These are phyloP conservation scores for Cladorrhinum sp. DNA, from an alignment of 2,329 filamentous ascomycete genomes.

Conservation along the genomic window DNA sequence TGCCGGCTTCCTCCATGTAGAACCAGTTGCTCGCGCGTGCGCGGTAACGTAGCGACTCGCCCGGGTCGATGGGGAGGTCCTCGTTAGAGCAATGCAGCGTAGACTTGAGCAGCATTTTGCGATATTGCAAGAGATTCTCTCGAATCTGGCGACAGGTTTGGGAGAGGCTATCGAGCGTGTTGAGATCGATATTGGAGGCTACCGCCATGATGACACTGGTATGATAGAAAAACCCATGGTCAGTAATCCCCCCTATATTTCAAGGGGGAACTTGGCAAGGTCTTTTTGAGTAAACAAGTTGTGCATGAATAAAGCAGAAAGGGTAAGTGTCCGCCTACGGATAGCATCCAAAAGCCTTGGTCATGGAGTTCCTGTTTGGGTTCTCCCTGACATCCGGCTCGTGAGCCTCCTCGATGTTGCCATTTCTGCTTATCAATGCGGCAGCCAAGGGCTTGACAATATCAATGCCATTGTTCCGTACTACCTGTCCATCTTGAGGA, in stretches of 20 bases:
- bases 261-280: conserved; percentile 15
- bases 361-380: conserved; percentile 58
- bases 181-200: conserved; percentile 77
- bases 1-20: conserved; percentile 53
- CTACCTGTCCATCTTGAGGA: conserved; percentile 23
- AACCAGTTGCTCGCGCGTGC: conserved; percentile 57
- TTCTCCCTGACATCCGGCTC: conserved; percentile 35
- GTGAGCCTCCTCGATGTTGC: conserved; percentile 18
- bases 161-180: conserved; percentile 79
- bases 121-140: conserved; percentile 73
- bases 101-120: conserved; percentile 66
- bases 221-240: conserved; percentile 15
- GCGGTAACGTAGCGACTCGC: conserved; percentile 56
- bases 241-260: conserved; percentile 19
- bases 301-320: conserved; percentile 22
- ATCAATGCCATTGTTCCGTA: conserved; percentile 15
- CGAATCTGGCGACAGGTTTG: conserved; percentile 79
- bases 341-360: conserved; percentile 64
- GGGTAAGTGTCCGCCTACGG: conserved; percentile 53
- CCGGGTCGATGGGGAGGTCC: conserved; percentile 49
- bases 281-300: conserved; percentile 13
- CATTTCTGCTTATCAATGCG: conserved; percentile 1
- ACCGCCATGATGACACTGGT: conserved; percentile 73
- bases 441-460: conserved; percentile 24
- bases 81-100: conserved; percentile 82